These are phyloP conservation scores for Diplosphaera chodatii DNA, from an alignment of 139 green algal genomes.

Conservation along the genomic window DNA sequence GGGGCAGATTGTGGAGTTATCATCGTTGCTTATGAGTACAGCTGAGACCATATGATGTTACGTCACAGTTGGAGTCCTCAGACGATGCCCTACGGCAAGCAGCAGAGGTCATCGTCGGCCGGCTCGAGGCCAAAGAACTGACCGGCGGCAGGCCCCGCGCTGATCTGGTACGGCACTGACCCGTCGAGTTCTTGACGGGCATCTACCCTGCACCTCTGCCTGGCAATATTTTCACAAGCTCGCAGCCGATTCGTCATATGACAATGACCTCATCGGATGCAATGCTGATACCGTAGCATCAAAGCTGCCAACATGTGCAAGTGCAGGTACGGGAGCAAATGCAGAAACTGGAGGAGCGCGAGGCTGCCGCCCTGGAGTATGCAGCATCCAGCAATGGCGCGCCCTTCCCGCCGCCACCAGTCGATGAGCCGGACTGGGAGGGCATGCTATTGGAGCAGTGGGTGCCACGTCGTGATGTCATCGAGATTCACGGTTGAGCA, in stretches of 20 bases:
- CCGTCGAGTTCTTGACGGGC: no score
- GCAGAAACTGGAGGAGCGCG: slow-evolving; percentile 18
- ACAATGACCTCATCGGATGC: not conserved
- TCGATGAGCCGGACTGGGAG: not conserved
- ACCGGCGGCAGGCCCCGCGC: slow-evolving; percentile 18
- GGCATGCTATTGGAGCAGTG: not conserved
- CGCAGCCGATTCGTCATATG: not conserved
- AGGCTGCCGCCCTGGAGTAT: slow-evolving; percentile 16
- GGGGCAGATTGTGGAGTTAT: no score
- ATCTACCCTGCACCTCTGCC: no score
- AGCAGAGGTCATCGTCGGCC: slow-evolving; percentile 48
- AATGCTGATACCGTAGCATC: not conserved
- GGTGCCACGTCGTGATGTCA: not conserved
- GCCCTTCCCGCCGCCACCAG: slow-evolving; percentile 20
- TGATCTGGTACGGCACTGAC: slow-evolving; percentile 23
- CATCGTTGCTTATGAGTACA: no score
- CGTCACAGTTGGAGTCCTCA: not conserved
- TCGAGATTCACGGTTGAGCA: not conserved
- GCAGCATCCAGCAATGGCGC: slow-evolving; percentile 3
- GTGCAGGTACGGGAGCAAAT: slow-evolving; percentile 30
- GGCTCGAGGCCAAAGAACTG: slow-evolving; percentile 31
- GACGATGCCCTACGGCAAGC: slow-evolving; percentile 13
- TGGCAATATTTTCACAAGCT: no score
- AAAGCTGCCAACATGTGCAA: not conserved
- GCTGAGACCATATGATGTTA: no score